Base-by-base conservation (phyloP, 1,139 yeast genomes). In the Hyphopichia buzzinii region DNA sequence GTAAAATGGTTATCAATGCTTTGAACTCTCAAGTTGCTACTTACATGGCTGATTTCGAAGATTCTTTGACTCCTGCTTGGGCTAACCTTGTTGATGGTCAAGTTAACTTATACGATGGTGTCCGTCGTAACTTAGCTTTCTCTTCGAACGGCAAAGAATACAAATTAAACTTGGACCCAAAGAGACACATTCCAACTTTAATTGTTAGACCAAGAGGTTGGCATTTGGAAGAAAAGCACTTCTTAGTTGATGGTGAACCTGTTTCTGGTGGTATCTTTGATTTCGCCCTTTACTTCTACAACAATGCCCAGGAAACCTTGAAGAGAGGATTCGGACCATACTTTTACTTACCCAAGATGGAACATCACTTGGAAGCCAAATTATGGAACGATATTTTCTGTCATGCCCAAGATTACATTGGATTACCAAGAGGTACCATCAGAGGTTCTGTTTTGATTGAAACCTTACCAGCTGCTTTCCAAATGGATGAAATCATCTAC, bases 21-120 rank as follows among this genome's bases (percentile, higher is more conserved):
- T 77, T 89, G 57, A 89, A 89, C 67, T 81, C 96, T 4, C 78
- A 79, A 40, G 96, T 89, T 31, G 88, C 85, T 57, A 87, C 96
- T 34, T 89, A 89, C 63, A 89, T 89, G 97, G 83, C 94, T 31
- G 97, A 89, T 67, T 86, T 89, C 52, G 97, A 89, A 64, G 97
- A 89, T 67, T 87, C 96, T 23, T 81, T 89, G 52, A 83, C 97
- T 24, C 98, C 98, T 49, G 90, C 97, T 25, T 92, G 97, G 97
- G 67, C 67, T 49, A 89, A 88, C 64, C 76, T 87, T 72, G 79
- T 86, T 43, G 77, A 72, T 38, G 98, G 97, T 40, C 98, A 92
- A 68, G 88, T 85, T 48, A 90, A 92, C 64, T 72, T 92, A 54
- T 89, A 80, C 65, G 97, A 92, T 58, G 97, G 89, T 27, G 76